Percentiles rank a stretch among this genome's conserved stretches.
Conservation (phyloP, 2,329 filamentous ascomycete species). For the Didymella keratinophila region DNA sequence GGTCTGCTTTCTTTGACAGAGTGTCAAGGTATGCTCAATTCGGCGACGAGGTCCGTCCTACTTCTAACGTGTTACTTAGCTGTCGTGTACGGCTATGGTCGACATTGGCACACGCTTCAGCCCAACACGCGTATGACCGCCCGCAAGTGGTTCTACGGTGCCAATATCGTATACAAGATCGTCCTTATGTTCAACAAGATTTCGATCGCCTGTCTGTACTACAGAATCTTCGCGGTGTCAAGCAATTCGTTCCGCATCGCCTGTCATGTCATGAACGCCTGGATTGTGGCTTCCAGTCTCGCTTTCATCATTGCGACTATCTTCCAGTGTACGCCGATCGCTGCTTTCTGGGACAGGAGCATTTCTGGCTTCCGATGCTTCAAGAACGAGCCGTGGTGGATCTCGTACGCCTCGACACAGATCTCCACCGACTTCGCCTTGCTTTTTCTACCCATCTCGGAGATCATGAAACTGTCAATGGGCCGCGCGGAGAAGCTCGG, state of each 20-base stretch:
- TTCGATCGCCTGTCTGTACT: slow-evolving; percentile 45
- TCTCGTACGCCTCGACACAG: slow-evolving; percentile 33
- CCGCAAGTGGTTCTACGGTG: slow-evolving; percentile 42
- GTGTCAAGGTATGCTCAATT: slow-evolving; percentile 30
- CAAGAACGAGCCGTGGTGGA: slow-evolving; percentile 38
- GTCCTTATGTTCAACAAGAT: slow-evolving; percentile 48
- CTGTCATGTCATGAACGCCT: slow-evolving; percentile 35
- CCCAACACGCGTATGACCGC: slow-evolving; percentile 26
- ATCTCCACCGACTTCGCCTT: slow-evolving; percentile 33
- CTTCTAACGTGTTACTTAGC: slow-evolving; percentile 18
- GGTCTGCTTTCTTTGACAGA: slow-evolving; percentile 33
- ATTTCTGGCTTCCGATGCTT: slow-evolving; percentile 42
- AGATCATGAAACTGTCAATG: slow-evolving; percentile 32
- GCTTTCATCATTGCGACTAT: slow-evolving; percentile 43
- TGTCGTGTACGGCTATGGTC: slow-evolving; percentile 35
- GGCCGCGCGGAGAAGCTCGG: slow-evolving; percentile 32
- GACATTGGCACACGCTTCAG: slow-evolving; percentile 26
- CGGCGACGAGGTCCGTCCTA: neutral
- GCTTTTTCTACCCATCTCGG: slow-evolving; percentile 29
- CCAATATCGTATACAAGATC: slow-evolving; percentile 50
- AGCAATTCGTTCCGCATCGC: slow-evolving; percentile 36
- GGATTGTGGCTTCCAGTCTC: slow-evolving; percentile 45
- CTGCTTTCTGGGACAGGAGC: slow-evolving; percentile 42
- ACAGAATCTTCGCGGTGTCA: slow-evolving; percentile 45
- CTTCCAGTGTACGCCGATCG: slow-evolving; percentile 45